Conservation (phyloP, 176 grass and related monocot species). For the Areca catechu region DNA sequence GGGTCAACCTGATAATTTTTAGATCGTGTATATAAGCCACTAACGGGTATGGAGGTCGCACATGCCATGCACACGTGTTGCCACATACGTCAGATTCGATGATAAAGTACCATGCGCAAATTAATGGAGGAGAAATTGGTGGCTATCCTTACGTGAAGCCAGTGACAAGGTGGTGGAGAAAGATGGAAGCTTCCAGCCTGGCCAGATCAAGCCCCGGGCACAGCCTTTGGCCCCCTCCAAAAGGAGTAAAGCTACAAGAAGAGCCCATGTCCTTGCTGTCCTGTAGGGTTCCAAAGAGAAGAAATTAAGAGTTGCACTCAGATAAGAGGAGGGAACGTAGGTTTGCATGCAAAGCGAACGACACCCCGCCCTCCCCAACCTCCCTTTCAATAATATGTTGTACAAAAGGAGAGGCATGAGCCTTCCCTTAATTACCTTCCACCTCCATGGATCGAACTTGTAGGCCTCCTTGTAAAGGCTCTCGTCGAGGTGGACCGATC, state of each 20-base stretch:
- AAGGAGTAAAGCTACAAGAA: slow-evolving; percentile 77
- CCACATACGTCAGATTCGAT: too few relatives aligned
- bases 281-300: slow-evolving; percentile 28
- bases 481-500: slow-evolving; percentile 85
- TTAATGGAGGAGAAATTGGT: background rate
- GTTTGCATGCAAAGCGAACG: background rate
- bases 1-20: too few relatives aligned
- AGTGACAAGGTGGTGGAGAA: slow-evolving; percentile 97
- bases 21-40: too few relatives aligned
- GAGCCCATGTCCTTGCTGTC: slow-evolving; percentile 65
- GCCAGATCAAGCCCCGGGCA: slow-evolving; percentile 95
- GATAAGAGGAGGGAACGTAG: background rate
- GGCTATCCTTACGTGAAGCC: slow-evolving; percentile 68
- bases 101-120: too few relatives aligned
- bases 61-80: too few relatives aligned
- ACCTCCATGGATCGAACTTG: slow-evolving; percentile 97
- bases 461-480: slow-evolving; percentile 53
- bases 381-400: background rate
- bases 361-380: background rate
- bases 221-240: slow-evolving; percentile 93
- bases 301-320: background rate
- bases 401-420: background rate
- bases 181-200: slow-evolving; percentile 95
- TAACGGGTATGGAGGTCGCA: too few relatives aligned
- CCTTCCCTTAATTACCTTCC: slow-evolving; percentile 69